Base-by-base conservation (phyloP, 1,139 yeast genomes). In the Spathaspora jeffriesii region DNA sequence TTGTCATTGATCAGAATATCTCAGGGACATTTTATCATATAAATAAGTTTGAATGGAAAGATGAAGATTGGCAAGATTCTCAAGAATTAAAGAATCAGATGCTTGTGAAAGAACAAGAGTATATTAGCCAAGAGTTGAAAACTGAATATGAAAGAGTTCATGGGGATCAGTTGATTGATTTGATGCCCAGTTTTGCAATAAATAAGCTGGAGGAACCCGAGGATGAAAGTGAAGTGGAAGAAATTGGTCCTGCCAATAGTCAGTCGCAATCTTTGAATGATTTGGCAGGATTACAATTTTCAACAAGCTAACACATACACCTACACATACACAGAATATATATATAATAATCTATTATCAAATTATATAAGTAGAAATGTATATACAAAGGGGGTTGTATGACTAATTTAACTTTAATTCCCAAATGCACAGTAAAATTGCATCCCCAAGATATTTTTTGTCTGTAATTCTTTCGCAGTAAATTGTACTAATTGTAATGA, bases 1-100 rank as follows among this genome's bases (percentile, higher is more conserved):
- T 88, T 1, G 82, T 86, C 10, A 73, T 88, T 9, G 96, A 89
- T 63, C 84, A 84, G 52, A 79, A 81, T 48, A 71, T 83, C 4
- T 73, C 81, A 40, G 92, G 92, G 0, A 73, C 82, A 4, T 74
- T 75, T 48, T 75, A 73, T 54, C 73, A 64, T 49, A 52, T 61
- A 30, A 73, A 74, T 49, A 59, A 58, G 44, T 71, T 72, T 48
- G 18, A 42, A 10, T 46, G 31, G 13, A 38, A 47, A 9, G 45
- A 45, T 2, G 49, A 47, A 9, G 52, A 55, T 5, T 53, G 55
- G 39, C 53, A 53, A 23, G 57, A 57, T 20, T 48, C 43, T 5
- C 41, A 32, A 10, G 45, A 58, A 13, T 45, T 50, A 17, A 25
- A 25, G 28, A 46, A 43, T 6, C 44, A 50, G 15, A 58, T 58